phyloP scores from a whole-genome alignment of 2,329 filamentous ascomycete genomes.

The Penicillium rolfsii region DNA sequence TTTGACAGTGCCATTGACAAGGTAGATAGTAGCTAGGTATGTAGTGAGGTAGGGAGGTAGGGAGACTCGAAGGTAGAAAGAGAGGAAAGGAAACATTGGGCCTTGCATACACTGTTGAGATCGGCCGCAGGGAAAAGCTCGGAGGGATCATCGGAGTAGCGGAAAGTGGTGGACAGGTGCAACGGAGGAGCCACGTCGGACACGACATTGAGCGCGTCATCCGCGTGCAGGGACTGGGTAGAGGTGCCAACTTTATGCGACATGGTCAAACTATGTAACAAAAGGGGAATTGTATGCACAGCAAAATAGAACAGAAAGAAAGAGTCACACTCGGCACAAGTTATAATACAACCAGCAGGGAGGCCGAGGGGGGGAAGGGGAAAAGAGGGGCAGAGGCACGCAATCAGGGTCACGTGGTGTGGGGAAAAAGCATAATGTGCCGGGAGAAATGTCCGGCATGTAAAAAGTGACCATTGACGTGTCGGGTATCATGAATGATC shows the following conservation, averaged over 20 bases:
- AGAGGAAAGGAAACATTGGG: background rate
- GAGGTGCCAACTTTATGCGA: constrained; percentile 52
- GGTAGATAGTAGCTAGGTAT: constrained; percentile 6
- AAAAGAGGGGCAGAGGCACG: constrained; percentile 20
- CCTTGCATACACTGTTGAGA: constrained; percentile 54
- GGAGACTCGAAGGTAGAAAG: background rate
- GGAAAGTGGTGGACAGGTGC: constrained; percentile 89
- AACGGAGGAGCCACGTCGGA: constrained; percentile 84
- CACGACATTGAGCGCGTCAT: constrained; percentile 73
- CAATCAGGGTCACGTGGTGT: constrained; percentile 25
- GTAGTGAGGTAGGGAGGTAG: background rate
- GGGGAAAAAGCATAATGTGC: constrained; percentile 10
- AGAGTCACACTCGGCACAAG: constrained; percentile 9
- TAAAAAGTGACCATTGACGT: background rate
- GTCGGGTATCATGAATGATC: constrained; percentile 1
- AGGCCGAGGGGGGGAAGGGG: constrained; percentile 4
- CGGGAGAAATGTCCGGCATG: background rate
- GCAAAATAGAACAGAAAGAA: background rate
- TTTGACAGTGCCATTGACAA: background rate
- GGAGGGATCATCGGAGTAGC: constrained; percentile 73
- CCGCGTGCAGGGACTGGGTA: constrained; percentile 78
- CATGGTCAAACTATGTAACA: constrained; percentile 34
- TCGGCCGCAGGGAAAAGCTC: constrained; percentile 59
- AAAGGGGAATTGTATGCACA: constrained; percentile 27
- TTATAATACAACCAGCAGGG: constrained; percentile 21